A percentile compares a stretch with the other conserved stretches of the same genome.
Evolutionary conservation across 345 rosid genomes (phyloP).

Genomic region (Boechera retrofracta): DNA sequence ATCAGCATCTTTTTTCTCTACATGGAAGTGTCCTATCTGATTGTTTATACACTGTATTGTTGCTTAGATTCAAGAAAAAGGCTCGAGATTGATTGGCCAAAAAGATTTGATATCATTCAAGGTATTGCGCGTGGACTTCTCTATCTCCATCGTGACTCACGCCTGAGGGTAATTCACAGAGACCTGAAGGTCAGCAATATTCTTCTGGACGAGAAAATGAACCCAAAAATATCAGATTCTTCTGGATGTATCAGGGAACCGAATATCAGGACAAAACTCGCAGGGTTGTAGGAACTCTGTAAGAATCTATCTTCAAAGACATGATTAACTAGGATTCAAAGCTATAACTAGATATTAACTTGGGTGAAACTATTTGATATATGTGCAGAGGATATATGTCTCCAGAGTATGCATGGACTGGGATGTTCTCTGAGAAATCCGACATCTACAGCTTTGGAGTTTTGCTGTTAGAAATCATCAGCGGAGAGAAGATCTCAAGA

Average conservation of each 20-base stretch:
- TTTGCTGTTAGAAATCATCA: slow-evolving; percentile 39
- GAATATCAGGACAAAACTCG: slow-evolving; percentile 26
- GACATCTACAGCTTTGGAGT: slow-evolving; percentile 59
- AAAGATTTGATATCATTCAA: slow-evolving; percentile 19
- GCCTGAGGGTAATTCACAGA: slow-evolving; percentile 32
- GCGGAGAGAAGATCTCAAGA: slow-evolving; percentile 33
- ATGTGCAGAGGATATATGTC: slow-evolving; percentile 48
- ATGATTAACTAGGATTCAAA: background rate
- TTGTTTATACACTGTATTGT: background rate
- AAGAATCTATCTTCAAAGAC: background rate
- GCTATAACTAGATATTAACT: background rate
- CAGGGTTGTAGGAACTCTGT: slow-evolving; percentile 37
- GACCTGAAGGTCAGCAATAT: slow-evolving; percentile 34
- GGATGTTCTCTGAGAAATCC: slow-evolving; percentile 54
- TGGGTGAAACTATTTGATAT: background rate
- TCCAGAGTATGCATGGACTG: slow-evolving; percentile 57
- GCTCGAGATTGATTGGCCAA: slow-evolving; percentile 32
- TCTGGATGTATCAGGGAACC: slow-evolving; percentile 33
- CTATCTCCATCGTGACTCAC: slow-evolving; percentile 39
- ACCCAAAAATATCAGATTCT: slow-evolving; percentile 39
- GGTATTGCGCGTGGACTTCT: slow-evolving; percentile 39
- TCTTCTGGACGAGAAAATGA: slow-evolving; percentile 36
- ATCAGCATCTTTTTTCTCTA: background rate
- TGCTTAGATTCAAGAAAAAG: slow-evolving; percentile 32
- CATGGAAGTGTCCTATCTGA: background rate